Evolutionary conservation across 306 rosid genomes (phyloP).

Genomic region (Quercus cerris): DNA sequence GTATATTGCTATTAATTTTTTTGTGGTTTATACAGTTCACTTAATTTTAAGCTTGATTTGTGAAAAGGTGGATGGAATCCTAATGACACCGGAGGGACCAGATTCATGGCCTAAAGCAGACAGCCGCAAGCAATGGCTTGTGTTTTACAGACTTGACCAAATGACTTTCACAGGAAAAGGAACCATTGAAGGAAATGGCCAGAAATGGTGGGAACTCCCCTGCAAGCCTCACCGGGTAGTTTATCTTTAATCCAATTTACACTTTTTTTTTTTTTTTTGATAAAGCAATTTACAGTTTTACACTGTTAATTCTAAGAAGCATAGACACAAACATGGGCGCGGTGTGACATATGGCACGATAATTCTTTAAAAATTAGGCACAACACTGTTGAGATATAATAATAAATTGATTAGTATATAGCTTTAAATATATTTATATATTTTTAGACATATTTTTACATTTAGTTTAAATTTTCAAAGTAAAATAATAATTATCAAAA

Average conservation of each 20-base stretch:
- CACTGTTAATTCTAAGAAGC: neutral
- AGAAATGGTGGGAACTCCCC: constrained; percentile 94
- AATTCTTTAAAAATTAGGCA: no score
- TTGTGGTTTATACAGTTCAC: neutral
- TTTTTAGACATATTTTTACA: no score
- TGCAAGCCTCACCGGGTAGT: constrained; percentile 97
- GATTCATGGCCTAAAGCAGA: constrained; percentile 74
- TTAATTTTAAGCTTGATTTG: constrained; percentile 8
- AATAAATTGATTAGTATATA: no score
- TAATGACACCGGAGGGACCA: constrained; percentile 95
- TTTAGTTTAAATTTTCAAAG: no score
- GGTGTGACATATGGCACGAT: no score
- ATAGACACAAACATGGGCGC: no score
- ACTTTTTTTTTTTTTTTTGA: no score
- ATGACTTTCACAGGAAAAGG: constrained; percentile 87
- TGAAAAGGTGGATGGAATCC: constrained; percentile 77
- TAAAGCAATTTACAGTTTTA: neutral
- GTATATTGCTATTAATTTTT: neutral
- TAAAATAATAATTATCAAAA: no score
- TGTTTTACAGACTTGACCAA: constrained; percentile 73
- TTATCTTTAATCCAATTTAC: neutral
- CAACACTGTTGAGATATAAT: no score
- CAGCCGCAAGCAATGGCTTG: constrained; percentile 81
- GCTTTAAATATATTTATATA: no score
- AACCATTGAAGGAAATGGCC: constrained; percentile 91